Evolutionary conservation across 2,329 filamentous ascomycete species (phyloP), one percentile per base, ranked within the genome.

Genomic region (Huntiella bhutanensis): DNA sequence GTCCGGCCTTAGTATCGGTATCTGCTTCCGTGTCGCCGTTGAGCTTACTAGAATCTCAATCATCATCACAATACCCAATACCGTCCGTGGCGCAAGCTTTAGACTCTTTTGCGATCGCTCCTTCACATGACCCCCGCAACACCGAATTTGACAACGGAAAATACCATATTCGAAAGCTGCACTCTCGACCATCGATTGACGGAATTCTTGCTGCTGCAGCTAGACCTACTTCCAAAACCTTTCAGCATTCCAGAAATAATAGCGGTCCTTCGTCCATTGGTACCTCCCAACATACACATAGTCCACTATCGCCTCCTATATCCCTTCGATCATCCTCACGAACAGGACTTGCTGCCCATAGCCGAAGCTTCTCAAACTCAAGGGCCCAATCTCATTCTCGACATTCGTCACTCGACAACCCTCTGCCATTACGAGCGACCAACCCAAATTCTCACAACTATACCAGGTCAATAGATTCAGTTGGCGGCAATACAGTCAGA

Each of bases 351-450:
- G 61, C 63, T 47, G 59, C 64, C 28, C 41, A 43, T 34, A 43
- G 41, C 22, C 32, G 8, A 12, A 43, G 28, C 32, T 34, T 34
- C 51, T 57, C 65, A 48, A 71, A 75, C 54, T 73, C 71, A 17
- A 68, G 71, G 56, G 38, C 38, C 15, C 35, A 64, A 50, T 57
- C 65, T 48, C 71, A 75, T 54, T 74, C 72, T 22, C 68, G 71
- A 57, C 69, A 74, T 49, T 73, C 71, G n/a, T 75, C 71, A 42
- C 60, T 67, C 57, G 72, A 75, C 48, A 73, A 74, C 56, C 57
- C 68, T 33, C 60, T 63, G 53, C 57, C 61, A 51, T 50, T 54
- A 44, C 41, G 55, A 47, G 42, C 53, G 43, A 43, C 48, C 38
- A 51, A 53, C 51, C 33, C 51, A 54, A 46, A 40, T 35, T 56